Evolutionary conservation across 2,329 filamentous ascomycete species (phyloP).

Genomic region (Epicoccum nigrum): DNA sequence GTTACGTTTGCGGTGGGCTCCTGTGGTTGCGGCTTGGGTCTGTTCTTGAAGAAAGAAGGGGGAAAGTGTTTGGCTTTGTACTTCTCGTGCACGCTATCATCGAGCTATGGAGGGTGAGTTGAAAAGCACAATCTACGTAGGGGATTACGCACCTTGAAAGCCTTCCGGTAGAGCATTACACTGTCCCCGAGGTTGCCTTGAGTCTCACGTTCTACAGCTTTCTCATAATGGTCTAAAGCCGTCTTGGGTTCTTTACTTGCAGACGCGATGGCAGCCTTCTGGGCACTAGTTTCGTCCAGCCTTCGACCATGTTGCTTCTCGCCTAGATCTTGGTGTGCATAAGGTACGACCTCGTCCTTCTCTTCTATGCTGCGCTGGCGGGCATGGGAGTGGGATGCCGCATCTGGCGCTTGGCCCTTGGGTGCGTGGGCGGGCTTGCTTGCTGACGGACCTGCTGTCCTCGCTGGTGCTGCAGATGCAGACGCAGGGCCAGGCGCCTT

Average conservation of each 20-base stretch:
- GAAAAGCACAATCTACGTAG: neutral
- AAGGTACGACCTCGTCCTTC: conserved; percentile 50
- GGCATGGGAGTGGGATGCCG: conserved; percentile 29
- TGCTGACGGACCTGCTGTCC: conserved; percentile 23
- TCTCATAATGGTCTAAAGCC: conserved; percentile 91
- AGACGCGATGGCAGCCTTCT: conserved; percentile 35
- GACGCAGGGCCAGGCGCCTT: conserved; percentile 28
- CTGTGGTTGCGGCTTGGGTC: conserved; percentile 15
- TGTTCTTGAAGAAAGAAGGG: conserved; percentile 57
- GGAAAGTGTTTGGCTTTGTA: conserved; percentile 95
- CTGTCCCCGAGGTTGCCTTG: conserved; percentile 89
- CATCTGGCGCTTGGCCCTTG: conserved; percentile 35
- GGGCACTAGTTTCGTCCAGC: conserved; percentile 51
- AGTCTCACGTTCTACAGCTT: conserved; percentile 85
- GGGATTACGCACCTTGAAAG: conserved; percentile 72
- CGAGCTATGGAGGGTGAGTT: conserved; percentile 64
- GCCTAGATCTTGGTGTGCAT: conserved; percentile 54
- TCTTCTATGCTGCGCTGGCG: conserved; percentile 41
- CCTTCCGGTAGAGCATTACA: conserved; percentile 83
- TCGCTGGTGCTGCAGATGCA: conserved; percentile 21
- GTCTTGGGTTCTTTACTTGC: conserved; percentile 65
- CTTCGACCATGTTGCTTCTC: conserved; percentile 53
- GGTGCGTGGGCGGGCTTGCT: conserved; percentile 27
- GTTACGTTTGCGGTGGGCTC: conserved; percentile 13
- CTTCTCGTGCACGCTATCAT: conserved; percentile 78